These are phyloP conservation scores for Exophiala sideris DNA, from an alignment of 2,329 filamentous ascomycete species.

Conservation along the genomic window DNA sequence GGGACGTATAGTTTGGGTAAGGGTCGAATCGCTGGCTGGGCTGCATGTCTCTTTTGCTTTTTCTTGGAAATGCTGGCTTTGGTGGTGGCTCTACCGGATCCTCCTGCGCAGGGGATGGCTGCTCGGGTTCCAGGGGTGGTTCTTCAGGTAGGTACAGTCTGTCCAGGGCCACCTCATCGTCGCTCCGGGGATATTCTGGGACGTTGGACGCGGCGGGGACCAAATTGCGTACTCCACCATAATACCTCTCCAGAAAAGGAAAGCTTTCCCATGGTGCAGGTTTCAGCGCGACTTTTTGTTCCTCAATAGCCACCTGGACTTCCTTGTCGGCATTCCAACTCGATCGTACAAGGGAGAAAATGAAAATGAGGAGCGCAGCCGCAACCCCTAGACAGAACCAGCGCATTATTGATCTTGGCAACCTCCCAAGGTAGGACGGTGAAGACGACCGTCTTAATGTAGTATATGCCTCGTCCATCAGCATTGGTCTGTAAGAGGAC, in stretches of 20 bases:
- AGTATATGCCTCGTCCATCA: conserved; percentile 35
- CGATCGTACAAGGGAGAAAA: conserved; percentile 69
- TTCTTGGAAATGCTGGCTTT: conserved; percentile 27
- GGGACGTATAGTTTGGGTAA: conserved; percentile 62
- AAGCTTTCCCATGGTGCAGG: conserved; percentile 83
- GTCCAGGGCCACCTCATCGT: conserved; percentile 46
- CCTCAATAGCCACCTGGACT: conserved; percentile 50
- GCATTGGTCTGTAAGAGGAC: conserved; percentile 39
- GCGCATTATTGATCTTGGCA: conserved; percentile 70
- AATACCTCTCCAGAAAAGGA: conserved; percentile 80
- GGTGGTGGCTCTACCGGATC: conserved; percentile 5
- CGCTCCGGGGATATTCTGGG: conserved; percentile 73
- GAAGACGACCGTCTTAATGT: conserved; percentile 33
- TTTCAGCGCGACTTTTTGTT: conserved; percentile 25
- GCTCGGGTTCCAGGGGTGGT: background rate
- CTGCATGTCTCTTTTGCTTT: conserved; percentile 30
- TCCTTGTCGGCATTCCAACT: conserved; percentile 67
- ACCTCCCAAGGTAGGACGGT: conserved; percentile 50
- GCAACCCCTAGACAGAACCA: conserved; percentile 74
- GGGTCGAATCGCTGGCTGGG: conserved; percentile 61
- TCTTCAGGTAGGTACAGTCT: conserved; percentile 28
- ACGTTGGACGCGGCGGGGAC: conserved; percentile 63
- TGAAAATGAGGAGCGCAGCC: conserved; percentile 68
- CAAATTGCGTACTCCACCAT: conserved; percentile 77
- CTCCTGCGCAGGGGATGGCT: background rate